Conservation (phyloP, 176 grass and related monocot species). For the Oryza meridionalis region DNA sequence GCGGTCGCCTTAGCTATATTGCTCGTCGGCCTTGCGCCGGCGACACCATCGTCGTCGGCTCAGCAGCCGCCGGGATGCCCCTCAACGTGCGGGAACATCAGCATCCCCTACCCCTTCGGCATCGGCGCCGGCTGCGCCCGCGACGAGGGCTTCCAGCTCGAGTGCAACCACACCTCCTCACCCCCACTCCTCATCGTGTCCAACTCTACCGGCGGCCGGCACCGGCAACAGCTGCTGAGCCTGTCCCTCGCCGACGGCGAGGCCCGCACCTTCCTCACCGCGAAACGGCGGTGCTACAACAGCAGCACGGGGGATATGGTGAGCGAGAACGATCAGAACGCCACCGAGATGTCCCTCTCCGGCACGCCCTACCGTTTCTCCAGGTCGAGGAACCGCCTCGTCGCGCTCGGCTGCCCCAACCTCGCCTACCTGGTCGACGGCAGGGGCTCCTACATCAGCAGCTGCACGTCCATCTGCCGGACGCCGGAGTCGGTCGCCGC, state of each 20-base stretch:
- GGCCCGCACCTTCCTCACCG: not conserved
- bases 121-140: conserved; percentile 9
- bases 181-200: not conserved
- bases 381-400: conserved; percentile 31
- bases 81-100: conserved; percentile 42
- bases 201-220: not conserved
- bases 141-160: conserved; percentile 23
- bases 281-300: conserved; percentile 37
- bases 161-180: conserved; percentile 10
- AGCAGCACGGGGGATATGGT: no score
- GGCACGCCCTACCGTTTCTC: conserved; percentile 20
- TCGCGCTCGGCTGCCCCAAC: conserved; percentile 43
- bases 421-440: not conserved
- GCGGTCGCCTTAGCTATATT: no score
- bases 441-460: not conserved
- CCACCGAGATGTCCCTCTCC: not conserved
- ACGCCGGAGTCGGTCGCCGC: not conserved
- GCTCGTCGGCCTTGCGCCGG: no score
- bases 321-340: not conserved
- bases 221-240: not conserved
- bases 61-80: conserved; percentile 12
- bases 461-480: conserved; percentile 52
- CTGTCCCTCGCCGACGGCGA: conserved; percentile 35
- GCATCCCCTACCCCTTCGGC: conserved; percentile 54
- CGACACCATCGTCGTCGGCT: no score